phyloP scores from a whole-genome alignment of 768 basidiomycete genomes.

The Panus rudis region DNA sequence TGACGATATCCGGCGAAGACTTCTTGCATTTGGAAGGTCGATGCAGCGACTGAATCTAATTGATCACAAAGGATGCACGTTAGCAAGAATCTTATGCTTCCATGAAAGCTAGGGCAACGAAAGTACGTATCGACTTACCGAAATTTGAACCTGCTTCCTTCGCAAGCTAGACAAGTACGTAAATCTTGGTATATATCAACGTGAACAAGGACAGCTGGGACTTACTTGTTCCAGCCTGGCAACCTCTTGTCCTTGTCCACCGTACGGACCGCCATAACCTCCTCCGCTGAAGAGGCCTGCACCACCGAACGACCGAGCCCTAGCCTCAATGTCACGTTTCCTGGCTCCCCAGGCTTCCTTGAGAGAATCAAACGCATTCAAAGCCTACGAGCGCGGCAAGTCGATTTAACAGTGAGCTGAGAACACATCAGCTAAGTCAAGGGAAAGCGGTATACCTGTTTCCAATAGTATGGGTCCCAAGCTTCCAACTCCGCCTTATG shows the following conservation, averaged over 20 bases:
- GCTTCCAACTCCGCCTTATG: conserved; percentile 64
- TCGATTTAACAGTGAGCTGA: conserved; percentile 2
- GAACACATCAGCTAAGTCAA: no score
- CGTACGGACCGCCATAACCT: conserved; percentile 17
- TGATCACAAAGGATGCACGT: no score
- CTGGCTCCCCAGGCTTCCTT: conserved; percentile 59
- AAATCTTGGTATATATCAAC: neutral
- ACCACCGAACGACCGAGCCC: conserved; percentile 40
- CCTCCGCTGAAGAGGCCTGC: conserved; percentile 30
- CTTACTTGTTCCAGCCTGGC: conserved; percentile 54
- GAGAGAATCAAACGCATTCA: conserved; percentile 55
- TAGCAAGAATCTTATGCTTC: neutral
- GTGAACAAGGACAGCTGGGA: conserved; percentile 4
- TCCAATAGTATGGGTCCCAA: conserved; percentile 70
- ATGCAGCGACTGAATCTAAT: conserved; percentile 60
- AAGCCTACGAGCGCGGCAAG: conserved; percentile 28
- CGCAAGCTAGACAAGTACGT: conserved; percentile 14
- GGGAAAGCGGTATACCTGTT: no score
- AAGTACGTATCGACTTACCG: conserved; percentile 15
- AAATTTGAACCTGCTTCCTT: conserved; percentile 23
- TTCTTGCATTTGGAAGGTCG: conserved; percentile 70
- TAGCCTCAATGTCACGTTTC: conserved; percentile 46
- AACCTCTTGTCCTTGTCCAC: conserved; percentile 34
- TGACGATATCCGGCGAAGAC: conserved; percentile 68
- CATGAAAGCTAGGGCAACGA: neutral